Percentiles rank a stretch among this genome's conserved stretches.
phyloP scores from a whole-genome alignment of 441 rosid genomes.

The Syzygium malaccense region DNA sequence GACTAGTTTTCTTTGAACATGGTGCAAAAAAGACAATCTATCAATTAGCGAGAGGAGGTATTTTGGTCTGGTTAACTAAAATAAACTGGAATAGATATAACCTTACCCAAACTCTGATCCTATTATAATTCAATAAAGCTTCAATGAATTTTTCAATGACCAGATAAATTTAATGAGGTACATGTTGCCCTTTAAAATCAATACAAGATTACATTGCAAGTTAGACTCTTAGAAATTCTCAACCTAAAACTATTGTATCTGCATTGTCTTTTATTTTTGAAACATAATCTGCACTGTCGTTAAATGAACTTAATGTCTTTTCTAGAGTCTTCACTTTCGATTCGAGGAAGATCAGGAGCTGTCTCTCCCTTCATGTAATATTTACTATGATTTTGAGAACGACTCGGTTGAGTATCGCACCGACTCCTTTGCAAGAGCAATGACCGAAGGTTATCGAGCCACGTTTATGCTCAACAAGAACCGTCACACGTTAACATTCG shows the following conservation, averaged over 20 bases:
- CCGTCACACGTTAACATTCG: too few species aligned
- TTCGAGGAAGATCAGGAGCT: not conserved
- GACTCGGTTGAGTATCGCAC: not conserved
- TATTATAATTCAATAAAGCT: not conserved
- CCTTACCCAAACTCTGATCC: not conserved
- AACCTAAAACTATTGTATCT: not conserved
- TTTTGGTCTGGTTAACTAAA: fast-evolving
- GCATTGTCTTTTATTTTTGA: too few species aligned
- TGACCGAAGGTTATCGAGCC: not conserved
- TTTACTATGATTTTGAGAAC: not conserved
- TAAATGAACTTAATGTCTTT: not conserved
- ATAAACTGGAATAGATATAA: not conserved
- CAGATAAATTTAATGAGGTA: not conserved
- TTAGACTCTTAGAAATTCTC: not conserved
- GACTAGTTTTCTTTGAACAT: not conserved
- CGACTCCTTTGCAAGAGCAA: not conserved
- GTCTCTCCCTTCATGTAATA: not conserved
- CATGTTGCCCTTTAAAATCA: not conserved
- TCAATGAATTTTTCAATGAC: not conserved
- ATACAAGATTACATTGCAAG: not conserved
- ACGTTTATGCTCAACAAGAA: not conserved
- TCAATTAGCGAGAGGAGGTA: fast-evolving
- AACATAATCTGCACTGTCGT: not conserved
- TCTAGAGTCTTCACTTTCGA: not conserved
- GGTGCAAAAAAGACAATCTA: not conserved